Percentiles rank a stretch among this genome's conserved stretches.
Evolutionary conservation across 768 basidiomycete species (phyloP).

Genomic region (Rhodotorula kratochvilovae): DNA sequence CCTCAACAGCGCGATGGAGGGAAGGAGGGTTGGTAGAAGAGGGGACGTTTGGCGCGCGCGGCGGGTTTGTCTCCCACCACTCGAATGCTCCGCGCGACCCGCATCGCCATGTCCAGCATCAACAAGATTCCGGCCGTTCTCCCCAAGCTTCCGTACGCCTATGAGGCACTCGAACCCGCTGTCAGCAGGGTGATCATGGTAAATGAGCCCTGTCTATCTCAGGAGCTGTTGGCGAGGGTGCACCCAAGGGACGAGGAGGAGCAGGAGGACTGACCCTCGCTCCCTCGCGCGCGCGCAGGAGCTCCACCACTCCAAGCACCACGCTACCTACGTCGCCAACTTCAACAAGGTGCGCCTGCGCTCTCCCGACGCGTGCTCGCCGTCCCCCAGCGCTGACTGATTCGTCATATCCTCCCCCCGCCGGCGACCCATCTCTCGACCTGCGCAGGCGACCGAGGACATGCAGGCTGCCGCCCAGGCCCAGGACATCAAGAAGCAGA

Average conservation of each 20-base stretch:
- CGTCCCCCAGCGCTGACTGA: neutral
- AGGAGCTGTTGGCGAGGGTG: neutral
- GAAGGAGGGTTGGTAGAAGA: too few relatives aligned
- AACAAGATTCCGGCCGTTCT: constrained; percentile 53
- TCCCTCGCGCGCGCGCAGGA: constrained; percentile 2
- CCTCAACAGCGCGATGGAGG: too few relatives aligned
- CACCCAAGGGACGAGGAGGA: neutral
- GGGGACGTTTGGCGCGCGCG: too few relatives aligned
- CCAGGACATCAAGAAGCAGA: constrained; percentile 64
- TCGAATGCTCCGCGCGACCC: constrained; percentile 8
- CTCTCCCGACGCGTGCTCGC: neutral
- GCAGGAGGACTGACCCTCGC: neutral
- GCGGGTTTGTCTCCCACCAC: neutral
- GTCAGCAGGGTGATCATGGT: constrained; percentile 87
- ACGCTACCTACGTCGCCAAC: constrained; percentile 81
- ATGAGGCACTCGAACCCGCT: constrained; percentile 85
- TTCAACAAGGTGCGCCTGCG: constrained; percentile 57
- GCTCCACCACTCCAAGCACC: constrained; percentile 52
- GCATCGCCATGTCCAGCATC: constrained; percentile 17
- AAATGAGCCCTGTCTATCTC: too few relatives aligned
- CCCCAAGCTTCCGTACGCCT: constrained; percentile 71
- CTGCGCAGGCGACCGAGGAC: constrained; percentile 64
- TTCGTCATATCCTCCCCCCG: too few relatives aligned
- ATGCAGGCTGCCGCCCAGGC: constrained; percentile 57
- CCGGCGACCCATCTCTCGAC: neutral